These are phyloP conservation scores for Allium fistulosum DNA, from an alignment of 106 monocot species.

Conservation along the genomic window DNA sequence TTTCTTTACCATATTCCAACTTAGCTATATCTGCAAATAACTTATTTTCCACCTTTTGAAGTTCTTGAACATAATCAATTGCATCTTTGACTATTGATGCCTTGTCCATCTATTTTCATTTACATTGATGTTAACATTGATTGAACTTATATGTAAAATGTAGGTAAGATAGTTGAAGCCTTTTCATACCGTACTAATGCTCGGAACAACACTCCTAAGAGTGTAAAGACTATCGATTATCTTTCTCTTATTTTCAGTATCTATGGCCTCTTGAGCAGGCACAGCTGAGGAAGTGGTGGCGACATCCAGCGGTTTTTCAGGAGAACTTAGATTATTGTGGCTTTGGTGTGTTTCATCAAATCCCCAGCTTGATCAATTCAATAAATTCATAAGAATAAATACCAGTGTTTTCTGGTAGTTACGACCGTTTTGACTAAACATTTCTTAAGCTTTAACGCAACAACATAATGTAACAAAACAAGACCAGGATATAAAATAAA, in stretches of 20 bases:
- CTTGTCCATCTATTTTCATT: conserved; percentile 61
- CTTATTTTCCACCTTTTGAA: conserved; percentile 48
- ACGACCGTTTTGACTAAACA: too few relatives aligned
- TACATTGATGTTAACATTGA: neutral
- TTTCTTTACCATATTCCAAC: neutral
- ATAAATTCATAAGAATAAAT: too few relatives aligned
- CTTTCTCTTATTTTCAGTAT: conserved; percentile 21
- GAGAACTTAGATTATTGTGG: conserved; percentile 40
- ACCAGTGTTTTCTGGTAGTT: too few relatives aligned
- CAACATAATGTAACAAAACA: too few relatives aligned
- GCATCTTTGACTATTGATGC: conserved; percentile 75
- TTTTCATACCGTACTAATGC: neutral
- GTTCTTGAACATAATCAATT: conserved; percentile 53
- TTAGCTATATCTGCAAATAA: conserved; percentile 25
- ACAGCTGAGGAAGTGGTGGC: neutral
- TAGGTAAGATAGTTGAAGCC: neutral
- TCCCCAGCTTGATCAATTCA: conserved; percentile 7
- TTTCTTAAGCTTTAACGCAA: too few relatives aligned
- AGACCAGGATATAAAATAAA: too few relatives aligned
- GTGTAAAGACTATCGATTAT: conserved; percentile 62
- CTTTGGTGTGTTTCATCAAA: conserved; percentile 13
- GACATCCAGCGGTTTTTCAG: conserved; percentile 4
- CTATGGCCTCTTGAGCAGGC: neutral
- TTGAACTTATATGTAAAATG: neutral
- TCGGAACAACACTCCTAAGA: neutral